Conservation (phyloP, 2,329 filamentous ascomycete genomes). For the Trichoderma afroharzianum region DNA sequence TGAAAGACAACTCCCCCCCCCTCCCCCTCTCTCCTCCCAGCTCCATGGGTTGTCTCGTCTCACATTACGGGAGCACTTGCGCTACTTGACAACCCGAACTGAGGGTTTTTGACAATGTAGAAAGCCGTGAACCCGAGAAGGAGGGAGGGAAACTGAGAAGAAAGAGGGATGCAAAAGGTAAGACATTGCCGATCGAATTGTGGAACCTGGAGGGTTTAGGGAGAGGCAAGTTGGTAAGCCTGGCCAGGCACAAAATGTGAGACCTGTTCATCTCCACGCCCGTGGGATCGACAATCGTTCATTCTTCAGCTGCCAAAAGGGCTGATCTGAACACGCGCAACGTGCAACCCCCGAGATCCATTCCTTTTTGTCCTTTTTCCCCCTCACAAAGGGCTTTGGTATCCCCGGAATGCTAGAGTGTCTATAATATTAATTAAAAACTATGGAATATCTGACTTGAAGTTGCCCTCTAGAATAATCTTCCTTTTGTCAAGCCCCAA, state of each 20-base stretch:
- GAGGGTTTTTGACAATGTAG: neutral
- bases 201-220: neutral
- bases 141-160: neutral
- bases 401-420: neutral
- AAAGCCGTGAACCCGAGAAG: neutral
- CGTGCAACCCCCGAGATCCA: neutral
- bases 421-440: neutral
- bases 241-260: neutral
- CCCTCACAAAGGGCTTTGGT: neutral
- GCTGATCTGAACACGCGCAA: neutral
- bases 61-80: neutral
- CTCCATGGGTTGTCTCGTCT: neutral
- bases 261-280: neutral
- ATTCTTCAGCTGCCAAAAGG: neutral
- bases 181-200: constrained; percentile 3
- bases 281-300: neutral
- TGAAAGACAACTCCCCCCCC: neutral
- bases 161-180: neutral
- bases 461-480: neutral
- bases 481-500: neutral
- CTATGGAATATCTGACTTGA: neutral
- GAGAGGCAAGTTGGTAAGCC: neutral
- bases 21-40: neutral
- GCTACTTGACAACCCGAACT: neutral
- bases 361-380: too few relatives aligned